Evolutionary conservation across 331 rosid species (phyloP), one percentile per base, ranked within the genome.

Genomic region (Quercus phellos): DNA sequence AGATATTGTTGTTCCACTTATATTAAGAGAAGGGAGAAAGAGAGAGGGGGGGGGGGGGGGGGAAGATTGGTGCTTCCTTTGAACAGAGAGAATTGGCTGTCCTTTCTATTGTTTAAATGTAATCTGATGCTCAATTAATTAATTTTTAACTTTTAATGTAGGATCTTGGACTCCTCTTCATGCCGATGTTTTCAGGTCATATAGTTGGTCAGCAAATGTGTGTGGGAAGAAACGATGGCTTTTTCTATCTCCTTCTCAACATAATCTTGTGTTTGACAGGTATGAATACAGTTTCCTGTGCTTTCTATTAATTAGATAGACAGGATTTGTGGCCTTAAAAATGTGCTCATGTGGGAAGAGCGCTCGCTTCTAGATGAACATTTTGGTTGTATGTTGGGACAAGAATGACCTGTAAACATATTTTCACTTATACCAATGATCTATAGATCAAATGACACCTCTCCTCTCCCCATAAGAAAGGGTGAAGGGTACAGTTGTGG

Each of bases 121-220:
- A 69, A 38, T 68, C 35, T 60, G 66, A 27, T 63, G 6, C 4
- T 68, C 83, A 74, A 84, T 75, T 18, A 74, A 51, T 50, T 70
- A 63, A 51, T 70, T 72, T 83, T 83, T 75, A 27, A 8, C 76
- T 88, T 72, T 77, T 83, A 74, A 68, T 29, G 85, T 86, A 92
- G 99, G 94, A 71, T 88, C 99, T 80, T 92, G 97, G 99, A 95
- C 99, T 81, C 98, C 96, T 77, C 91, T 95, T 80, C 98, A 95
- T 68, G 97, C 98, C 66, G 99, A 95, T 83, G 98, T 93, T 84
- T 95, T 91, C 86, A 87, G 96, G 86, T 95, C 99, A 17, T 91
- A 91, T 69, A 95, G 98, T 81, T 95, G 97, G 99, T 95, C 94
- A 32, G 89, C 97, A 76, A 92, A 92, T 85, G 91, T 92, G 70